These are phyloP conservation scores for Suhomyces vadensis DNA, from an alignment of 805 yeast species.

Conservation along the genomic window DNA sequence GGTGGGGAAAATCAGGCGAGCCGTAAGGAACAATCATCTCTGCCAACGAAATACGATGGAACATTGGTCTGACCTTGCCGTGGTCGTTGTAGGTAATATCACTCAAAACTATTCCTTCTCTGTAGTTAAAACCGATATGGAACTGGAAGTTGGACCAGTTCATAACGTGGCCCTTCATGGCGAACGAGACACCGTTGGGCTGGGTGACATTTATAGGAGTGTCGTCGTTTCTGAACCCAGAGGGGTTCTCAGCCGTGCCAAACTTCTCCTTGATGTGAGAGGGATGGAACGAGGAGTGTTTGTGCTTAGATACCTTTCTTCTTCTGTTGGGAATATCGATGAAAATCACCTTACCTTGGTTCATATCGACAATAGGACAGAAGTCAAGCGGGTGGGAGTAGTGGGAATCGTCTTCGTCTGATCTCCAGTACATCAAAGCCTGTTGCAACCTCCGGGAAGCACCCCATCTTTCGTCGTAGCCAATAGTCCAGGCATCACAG, in stretches of 20 bases:
- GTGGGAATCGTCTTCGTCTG: conserved; percentile 74
- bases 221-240: conserved; percentile 58
- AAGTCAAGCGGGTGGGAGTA: conserved; percentile 77
- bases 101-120: conserved; percentile 80
- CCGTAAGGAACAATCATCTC: conserved; percentile 91
- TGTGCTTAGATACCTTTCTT: conserved; percentile 66
- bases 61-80: conserved; percentile 69
- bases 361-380: conserved; percentile 80
- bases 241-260: conserved; percentile 49
- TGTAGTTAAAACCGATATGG: conserved; percentile 82
- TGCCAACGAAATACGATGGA: conserved; percentile 74
- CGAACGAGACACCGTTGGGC: conserved; percentile 82
- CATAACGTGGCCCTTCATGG: conserved; percentile 66
- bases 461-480: conserved; percentile 79
- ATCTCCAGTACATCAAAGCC: conserved; percentile 76
- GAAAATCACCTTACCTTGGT: conserved; percentile 63
- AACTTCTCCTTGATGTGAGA: conserved; percentile 59
- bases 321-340: conserved; percentile 77
- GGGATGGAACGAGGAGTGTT: conserved; percentile 72
- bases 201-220: conserved; percentile 73
- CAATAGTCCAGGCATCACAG: conserved; percentile 72
- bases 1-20: conserved; percentile 75
- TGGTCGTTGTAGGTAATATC: conserved; percentile 76
- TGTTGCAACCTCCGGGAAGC: conserved; percentile 73
- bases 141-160: conserved; percentile 76